Conservation (phyloP, 345 rosid species). For the Syzygium oleosum region DNA sequence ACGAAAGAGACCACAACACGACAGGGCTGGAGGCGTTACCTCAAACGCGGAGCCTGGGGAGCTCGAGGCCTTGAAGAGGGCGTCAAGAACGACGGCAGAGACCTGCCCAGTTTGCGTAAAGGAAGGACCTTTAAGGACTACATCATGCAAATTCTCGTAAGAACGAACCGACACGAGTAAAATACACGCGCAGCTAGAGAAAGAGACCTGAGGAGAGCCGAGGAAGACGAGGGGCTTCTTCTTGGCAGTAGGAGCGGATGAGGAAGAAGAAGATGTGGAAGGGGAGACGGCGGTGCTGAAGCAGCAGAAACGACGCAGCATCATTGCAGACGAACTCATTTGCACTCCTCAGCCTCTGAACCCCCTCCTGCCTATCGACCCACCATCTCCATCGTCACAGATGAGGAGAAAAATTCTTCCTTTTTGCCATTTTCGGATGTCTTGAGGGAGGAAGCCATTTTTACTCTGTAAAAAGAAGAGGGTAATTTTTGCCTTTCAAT, state of each 20-base stretch:
- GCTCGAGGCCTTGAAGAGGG: constrained; percentile 64
- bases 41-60: constrained; percentile 57
- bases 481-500: neutral
- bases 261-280: neutral
- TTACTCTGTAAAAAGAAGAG: neutral
- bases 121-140: neutral
- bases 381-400: neutral
- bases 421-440: neutral
- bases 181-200: neutral
- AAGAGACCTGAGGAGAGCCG: constrained; percentile 80
- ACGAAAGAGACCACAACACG: neutral
- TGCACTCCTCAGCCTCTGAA: neutral
- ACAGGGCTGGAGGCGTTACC: constrained; percentile 21
- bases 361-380: neutral
- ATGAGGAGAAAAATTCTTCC: neutral
- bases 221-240: constrained; percentile 77
- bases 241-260: constrained; percentile 23
- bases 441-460: neutral
- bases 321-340: neutral
- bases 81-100: constrained; percentile 70
- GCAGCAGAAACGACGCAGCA: constrained; percentile 74
- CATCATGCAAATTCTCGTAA: neutral
- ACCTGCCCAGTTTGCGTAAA: constrained; percentile 29
- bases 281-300: constrained; percentile 6
- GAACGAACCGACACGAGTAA: neutral